Percentiles rank a stretch among this genome's conserved stretches.
phyloP scores from a whole-genome alignment of 768 basidiomycete genomes.

The Cystoderma amianthinum region DNA sequence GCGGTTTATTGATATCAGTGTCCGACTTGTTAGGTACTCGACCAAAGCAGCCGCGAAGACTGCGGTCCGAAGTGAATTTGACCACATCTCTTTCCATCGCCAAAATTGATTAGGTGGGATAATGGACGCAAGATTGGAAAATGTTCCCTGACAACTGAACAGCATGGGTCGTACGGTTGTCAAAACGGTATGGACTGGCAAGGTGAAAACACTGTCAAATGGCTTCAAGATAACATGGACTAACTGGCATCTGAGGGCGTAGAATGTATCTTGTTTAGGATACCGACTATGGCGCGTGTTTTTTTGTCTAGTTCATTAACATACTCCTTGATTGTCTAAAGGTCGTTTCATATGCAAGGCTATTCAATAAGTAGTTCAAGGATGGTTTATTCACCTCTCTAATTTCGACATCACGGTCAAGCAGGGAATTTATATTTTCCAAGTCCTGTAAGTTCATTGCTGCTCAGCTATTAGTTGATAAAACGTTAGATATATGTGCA shows the following conservation, averaged over 20 bases:
- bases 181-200: slow-evolving; percentile 53
- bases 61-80: slow-evolving; percentile 56
- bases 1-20: slow-evolving; percentile 48
- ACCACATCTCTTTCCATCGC: slow-evolving; percentile 85
- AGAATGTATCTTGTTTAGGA: slow-evolving; percentile 75
- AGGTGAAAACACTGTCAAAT: no score
- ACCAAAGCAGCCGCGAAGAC: slow-evolving; percentile 62
- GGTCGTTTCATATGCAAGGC: slow-evolving; percentile 6
- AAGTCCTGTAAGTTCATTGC: slow-evolving; percentile 59
- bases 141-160: slow-evolving; percentile 43
- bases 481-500: no score
- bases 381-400: slow-evolving; percentile 44
- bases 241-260: slow-evolving; percentile 55
- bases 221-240: no score
- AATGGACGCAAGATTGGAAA: slow-evolving; percentile 43
- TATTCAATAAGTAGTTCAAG: no score
- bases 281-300: slow-evolving; percentile 62
- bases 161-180: slow-evolving; percentile 51
- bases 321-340: slow-evolving; percentile 76
- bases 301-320: slow-evolving; percentile 72
- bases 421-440: slow-evolving; percentile 47
- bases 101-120: slow-evolving; percentile 72
- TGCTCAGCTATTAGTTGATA: no score
- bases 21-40: slow-evolving; percentile 55
- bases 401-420: slow-evolving; percentile 58